These are phyloP conservation scores for Apiospora koreana DNA, from an alignment of 2,329 filamentous ascomycete genomes.

Conservation along the genomic window DNA sequence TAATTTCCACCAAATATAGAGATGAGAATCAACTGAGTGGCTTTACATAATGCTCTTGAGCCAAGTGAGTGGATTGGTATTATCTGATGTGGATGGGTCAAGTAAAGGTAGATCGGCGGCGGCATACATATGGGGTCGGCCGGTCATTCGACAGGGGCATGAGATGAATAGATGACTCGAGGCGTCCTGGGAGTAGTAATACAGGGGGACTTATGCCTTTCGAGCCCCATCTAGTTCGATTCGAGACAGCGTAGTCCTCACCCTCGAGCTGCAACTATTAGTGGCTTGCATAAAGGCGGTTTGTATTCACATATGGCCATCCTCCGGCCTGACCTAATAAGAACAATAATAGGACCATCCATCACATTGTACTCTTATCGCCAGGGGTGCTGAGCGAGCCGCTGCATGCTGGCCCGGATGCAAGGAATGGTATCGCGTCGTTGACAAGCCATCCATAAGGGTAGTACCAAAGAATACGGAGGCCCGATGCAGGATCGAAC, in stretches of 20 bases:
- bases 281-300: not conserved
- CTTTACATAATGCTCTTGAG: too few species aligned
- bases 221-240: not conserved
- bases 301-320: not conserved
- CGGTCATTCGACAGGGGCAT: too few species aligned
- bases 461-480: too few species aligned
- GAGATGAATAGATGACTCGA: not conserved
- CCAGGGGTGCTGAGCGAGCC: not conserved
- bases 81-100: too few species aligned
- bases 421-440: too few species aligned
- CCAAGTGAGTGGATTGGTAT: too few species aligned
- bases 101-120: too few species aligned
- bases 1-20: too few species aligned
- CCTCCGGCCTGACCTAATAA: not conserved
- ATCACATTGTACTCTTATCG: not conserved
- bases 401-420: not conserved
- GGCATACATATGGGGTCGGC: too few species aligned
- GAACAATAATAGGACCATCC: not conserved
- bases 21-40: too few species aligned
- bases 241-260: not conserved
- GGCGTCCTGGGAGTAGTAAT: not conserved
- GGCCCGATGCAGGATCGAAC: not conserved
- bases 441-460: too few species aligned
- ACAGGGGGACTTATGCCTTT: not conserved
- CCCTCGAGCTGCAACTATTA: not conserved